These are phyloP conservation scores for Neotropicomus parvogracilis DNA, from an alignment of 1,284 basidiomycete genomes.

Conservation along the genomic window DNA sequence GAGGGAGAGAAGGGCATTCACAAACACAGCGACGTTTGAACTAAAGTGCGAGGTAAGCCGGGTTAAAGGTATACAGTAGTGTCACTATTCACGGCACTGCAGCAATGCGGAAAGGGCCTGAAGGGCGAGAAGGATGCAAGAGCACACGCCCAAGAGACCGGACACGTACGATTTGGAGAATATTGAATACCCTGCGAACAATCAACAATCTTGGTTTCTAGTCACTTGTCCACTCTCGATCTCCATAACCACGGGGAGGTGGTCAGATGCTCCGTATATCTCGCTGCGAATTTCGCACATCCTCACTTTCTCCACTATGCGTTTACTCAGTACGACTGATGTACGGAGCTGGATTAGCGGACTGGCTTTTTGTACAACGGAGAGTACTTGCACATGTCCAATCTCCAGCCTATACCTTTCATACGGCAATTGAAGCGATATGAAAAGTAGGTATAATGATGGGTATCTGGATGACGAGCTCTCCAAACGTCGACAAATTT, in stretches of 20 bases:
- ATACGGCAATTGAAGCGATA: slow-evolving; percentile 78
- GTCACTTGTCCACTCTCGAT: slow-evolving; percentile 42
- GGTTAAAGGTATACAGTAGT: background rate
- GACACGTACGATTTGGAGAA: slow-evolving; percentile 86
- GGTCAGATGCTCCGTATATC: slow-evolving; percentile 84
- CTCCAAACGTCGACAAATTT: slow-evolving; percentile 84
- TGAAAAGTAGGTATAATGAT: slow-evolving; percentile 82
- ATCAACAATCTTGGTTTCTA: slow-evolving; percentile 3
- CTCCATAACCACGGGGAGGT: slow-evolving; percentile 77
- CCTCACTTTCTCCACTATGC: slow-evolving; percentile 58
- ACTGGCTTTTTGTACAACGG: background rate
- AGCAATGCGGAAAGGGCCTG: slow-evolving; percentile 75
- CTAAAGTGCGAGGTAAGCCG: slow-evolving; percentile 70
- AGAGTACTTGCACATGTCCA: slow-evolving; percentile 75
- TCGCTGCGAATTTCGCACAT: slow-evolving; percentile 80
- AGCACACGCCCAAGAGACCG: slow-evolving; percentile 80
- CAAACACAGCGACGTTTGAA: slow-evolving; percentile 89
- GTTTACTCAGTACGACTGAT: slow-evolving; percentile 69
- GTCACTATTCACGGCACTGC: slow-evolving; percentile 30
- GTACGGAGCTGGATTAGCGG: background rate
- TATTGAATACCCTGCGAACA: slow-evolving; percentile 46
- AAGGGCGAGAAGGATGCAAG: slow-evolving; percentile 92
- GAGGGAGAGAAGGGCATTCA: slow-evolving; percentile 75
- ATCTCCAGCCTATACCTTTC: slow-evolving; percentile 84
- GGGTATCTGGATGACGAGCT: slow-evolving; percentile 60